Evolutionary conservation across 2,329 filamentous ascomycete species (phyloP).

Genomic region (Septoria linicola): DNA sequence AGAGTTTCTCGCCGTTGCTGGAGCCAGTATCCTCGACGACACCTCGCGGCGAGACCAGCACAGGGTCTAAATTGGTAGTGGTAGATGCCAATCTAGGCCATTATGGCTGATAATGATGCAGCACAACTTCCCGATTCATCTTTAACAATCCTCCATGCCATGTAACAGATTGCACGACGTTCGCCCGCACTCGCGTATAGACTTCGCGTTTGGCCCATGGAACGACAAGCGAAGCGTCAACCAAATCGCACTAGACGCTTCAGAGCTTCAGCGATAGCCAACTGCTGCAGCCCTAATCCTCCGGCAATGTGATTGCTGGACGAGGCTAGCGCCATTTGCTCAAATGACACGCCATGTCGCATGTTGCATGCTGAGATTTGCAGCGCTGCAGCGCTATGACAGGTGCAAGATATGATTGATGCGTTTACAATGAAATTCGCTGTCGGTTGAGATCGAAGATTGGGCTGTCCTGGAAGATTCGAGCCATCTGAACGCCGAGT

Average conservation of each 20-base stretch:
- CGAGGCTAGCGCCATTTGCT: not conserved
- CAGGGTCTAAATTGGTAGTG: too few relatives aligned
- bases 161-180: not conserved
- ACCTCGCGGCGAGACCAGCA: too few relatives aligned
- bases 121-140: constrained; percentile 3
- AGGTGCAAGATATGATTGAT: not conserved
- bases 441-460: too few relatives aligned
- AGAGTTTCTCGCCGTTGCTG: not conserved
- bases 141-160: not conserved
- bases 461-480: too few relatives aligned
- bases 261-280: constrained; percentile 1
- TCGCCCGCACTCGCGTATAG: constrained; percentile 5
- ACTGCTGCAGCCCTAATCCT: constrained; percentile 2
- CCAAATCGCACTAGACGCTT: constrained; percentile 3
- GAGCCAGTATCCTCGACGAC: too few relatives aligned
- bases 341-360: too few relatives aligned
- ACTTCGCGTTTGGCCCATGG: constrained; percentile 7
- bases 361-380: too few relatives aligned
- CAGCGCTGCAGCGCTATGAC: not conserved
- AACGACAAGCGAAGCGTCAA: constrained; percentile 8
- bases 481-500: too few relatives aligned
- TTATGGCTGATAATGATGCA: too few relatives aligned
- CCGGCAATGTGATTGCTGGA: constrained; percentile 7
- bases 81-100: too few relatives aligned
- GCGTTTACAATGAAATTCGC: too few relatives aligned